Evolutionary conservation across 208 protist species (phyloP), one percentile per base, ranked within the genome.

Genomic region (Leishmania martiniquensis): DNA sequence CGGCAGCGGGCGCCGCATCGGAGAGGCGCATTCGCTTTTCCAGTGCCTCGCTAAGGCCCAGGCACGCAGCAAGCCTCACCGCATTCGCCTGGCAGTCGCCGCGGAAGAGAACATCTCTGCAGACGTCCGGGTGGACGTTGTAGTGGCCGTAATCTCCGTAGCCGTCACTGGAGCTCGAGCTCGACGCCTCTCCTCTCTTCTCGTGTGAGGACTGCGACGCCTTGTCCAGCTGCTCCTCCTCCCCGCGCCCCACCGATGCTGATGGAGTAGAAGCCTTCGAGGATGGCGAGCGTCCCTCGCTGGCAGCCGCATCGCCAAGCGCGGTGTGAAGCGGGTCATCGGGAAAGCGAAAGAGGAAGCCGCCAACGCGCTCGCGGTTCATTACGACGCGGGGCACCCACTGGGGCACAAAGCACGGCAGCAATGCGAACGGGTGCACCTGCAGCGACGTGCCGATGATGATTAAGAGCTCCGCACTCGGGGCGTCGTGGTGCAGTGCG

Each of bases 371-470:
- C 66, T 95, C 87, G 51, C 82, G 78, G 75, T 99, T 99, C 54
- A 99, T 91, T 20, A 99, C 80, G 7, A 99, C 76, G 10, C 97
- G 94, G n/a, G 97, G 97, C 0, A 96, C 74, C 22, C 84, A 39
- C 22, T 77, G 65, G 0, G 55, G 63, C 25, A 97, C 93, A 4
- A 76, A 59, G 15, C 93, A 75, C 7, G 93, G 84, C 29, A 99
- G 84, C 34, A 72, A 70, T 1, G 97, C 96, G 77, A 99, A 98
- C 2, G 98, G 98, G 52, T 96, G 83, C 44, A 99, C 98, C 75
- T 96, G 85, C 37, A 99, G 84, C 6, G 97, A 99, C 1, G 98
- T 99, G 44, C 98, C 98, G 66, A 99, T 93, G 25, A 99, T 94
- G 59, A 99, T 86, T 15, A 99, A 76, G 2, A 98, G 51, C 62